Evolutionary conservation across 2,329 filamentous ascomycete genomes (phyloP), one percentile per base, ranked within the genome.

Genomic region (Periconia digitata): DNA sequence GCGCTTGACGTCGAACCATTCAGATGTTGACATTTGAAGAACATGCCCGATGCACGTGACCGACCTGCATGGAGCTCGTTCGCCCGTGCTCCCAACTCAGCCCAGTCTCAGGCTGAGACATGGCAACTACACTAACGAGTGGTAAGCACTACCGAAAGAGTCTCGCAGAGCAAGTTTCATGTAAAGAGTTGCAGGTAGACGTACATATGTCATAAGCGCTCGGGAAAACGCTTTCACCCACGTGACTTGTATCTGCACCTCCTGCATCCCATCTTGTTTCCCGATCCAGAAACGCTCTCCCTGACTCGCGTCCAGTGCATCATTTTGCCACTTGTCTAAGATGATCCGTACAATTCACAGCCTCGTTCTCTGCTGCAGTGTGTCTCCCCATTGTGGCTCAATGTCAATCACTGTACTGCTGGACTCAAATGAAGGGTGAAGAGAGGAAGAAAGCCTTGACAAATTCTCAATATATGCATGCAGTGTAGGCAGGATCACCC

Each of bases 61-160:
- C 21, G 6, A 16, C 38, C 8, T 12, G 10, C 21, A 10, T 24
- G 10, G 12, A n/a, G 21, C 16, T 38, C 17, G 27, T 8, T 15
- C 15, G 13, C 13, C 38, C 22, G 21, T 24, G 15, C 38, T n/a
- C n/a, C n/a, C n/a, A n/a, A n/a, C 24, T 23, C 16, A 27, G n/a
- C 38, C 10, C 38, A 40, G 38, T 40, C 38, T 40, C 38, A 40
- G 38, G 38, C 21, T 23, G 21, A 40, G 38, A 40, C 38, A 40
- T 24, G 23, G 15, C 17, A 23, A 40, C 15, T 21, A 13, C 27
- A 13, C 27, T 10, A 32, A 32, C 10, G n/a, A 32, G 27, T 13
- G 4, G 27, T 32, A 15, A 32, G 27, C 8, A 15, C 27, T 32
- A 15, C 27, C n/a, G 27, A 32, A 10, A 13, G 27, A 15, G n/a